Evolutionary conservation across 2,329 filamentous ascomycete genomes (phyloP), one percentile per base, ranked within the genome.

Genomic region (Aschersonia sp.): DNA sequence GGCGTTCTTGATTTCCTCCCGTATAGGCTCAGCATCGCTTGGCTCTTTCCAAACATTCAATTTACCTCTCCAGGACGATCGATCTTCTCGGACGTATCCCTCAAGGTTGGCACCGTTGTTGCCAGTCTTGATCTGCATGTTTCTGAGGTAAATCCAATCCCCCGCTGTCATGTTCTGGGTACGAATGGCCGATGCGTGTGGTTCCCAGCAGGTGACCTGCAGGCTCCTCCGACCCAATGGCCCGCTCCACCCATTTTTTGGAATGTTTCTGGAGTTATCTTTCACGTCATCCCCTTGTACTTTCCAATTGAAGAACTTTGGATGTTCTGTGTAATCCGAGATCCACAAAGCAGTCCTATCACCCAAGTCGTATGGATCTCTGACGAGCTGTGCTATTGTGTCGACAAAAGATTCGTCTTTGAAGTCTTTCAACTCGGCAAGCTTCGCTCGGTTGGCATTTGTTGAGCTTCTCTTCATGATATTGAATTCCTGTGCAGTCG

Each of bases 311-410:
- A 73, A 82, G 50, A 96, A 80, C 1, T 57, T 51, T 0, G 69
- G 58, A 56, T 96, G 87, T 46, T 77, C 66, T 0, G 88, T 94
- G 61, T 89, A 95, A 62, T 96, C 89, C 0, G 85, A 84, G 20
- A 94, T 67, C 69, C 89, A 89, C 0, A 95, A 53, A 4, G 78
- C 77, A 9, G 76, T 64, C 49, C 65, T 74, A 30, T 74, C 70
- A 29, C 59, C 58, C 5, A 55, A 28, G 31, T 70, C 64, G 43
- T 61, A 70, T 0, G 74, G 73, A 2, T 68, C 63, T 44, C 62
- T 69, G 44, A 89, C 74, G 2, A 94, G 77, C 58, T 89, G 75
- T 2, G 77, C 88, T 20, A 86, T 68, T 1, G 94, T 59, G 58
- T 95, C 79, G 55, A 74, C 78, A 58, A 82, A 94, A 0, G 56